Base-by-base conservation (phyloP, 345 rosid species). In the Populus deltoides region DNA sequence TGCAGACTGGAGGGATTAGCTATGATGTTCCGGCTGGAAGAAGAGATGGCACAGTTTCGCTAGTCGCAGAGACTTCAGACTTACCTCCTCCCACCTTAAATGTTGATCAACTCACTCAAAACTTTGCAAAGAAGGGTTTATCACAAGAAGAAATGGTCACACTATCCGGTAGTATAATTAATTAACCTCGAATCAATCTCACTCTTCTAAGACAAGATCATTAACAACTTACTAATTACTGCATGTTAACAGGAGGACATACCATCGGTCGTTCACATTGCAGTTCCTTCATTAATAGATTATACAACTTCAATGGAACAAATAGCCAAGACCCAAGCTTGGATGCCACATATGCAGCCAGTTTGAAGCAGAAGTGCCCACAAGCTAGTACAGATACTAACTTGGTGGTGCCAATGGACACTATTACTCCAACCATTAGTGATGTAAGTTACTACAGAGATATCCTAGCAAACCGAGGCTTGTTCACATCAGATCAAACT, bases 1-100 rank as follows among this genome's bases (percentile, higher is more conserved):
- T 16, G 74, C 72, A 89, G 89, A 82, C 81, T 0, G 89, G 90
- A 77, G 92, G 94, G 4, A 1, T 74, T 22, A 84, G 81, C 31
- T 90, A 88, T 45, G 82, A 79, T 70, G 89, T 90, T 39, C 92
- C 86, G 3, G 89, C 88, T 0, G 94, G 92, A 66, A 84, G 92
- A 82, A 89, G 87, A 81, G 94, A 90, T 36, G 94, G 92, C 3
- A 81, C 69, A 78, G 80, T 79, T 73, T 90, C 94, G 4, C 22
- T 75, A 2, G 84, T 88, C 33, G 85, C 89, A 0, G 91, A 89
- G 20, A 61, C 80, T 16, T 29, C 77, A 31, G 61, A 77, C 77
- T 33, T 81, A 24, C 78, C 78, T 57, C 8, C 71, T 24, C 84
- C 77, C 5, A 31, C 71, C 3, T 61, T 47, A 8, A 72, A 39